These are phyloP conservation scores for Nicotiana attenuata DNA, from an alignment of 257 asterid genomes.

Conservation along the genomic window DNA sequence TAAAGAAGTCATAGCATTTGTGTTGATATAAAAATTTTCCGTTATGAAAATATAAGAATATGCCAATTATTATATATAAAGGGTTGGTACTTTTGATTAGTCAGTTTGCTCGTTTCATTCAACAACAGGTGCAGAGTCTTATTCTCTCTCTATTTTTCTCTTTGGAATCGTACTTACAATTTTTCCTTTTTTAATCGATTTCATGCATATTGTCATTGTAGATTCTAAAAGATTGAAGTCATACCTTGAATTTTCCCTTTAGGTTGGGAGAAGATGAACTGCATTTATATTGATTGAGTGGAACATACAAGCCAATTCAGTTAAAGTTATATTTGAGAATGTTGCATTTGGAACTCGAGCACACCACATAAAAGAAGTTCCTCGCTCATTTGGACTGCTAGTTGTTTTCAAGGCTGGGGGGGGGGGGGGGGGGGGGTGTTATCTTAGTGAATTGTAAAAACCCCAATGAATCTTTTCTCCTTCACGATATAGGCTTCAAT, in stretches of 20 bases:
- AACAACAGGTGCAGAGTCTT: too few relatives aligned
- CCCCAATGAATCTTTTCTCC: conserved; percentile 58
- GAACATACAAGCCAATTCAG: conserved; percentile 52
- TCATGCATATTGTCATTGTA: too few relatives aligned
- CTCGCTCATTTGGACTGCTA: conserved; percentile 65
- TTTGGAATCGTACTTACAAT: too few relatives aligned
- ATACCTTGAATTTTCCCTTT: conserved; percentile 6
- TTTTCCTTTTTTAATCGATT: too few relatives aligned
- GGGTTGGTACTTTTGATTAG: too few relatives aligned
- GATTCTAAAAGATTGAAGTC: too few relatives aligned
- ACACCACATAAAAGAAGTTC: conserved; percentile 83
- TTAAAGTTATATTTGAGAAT: conserved; percentile 56
- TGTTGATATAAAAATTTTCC: too few relatives aligned
- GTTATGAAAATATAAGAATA: too few relatives aligned
- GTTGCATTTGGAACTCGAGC: conserved; percentile 79
- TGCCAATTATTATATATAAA: too few relatives aligned
- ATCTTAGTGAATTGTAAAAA: conserved; percentile 79
- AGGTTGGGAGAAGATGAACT: conserved; percentile 66
- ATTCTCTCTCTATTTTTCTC: too few relatives aligned
- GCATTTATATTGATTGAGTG: conserved; percentile 74
- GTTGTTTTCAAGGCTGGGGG: conserved; percentile 86
- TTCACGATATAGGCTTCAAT: background rate
- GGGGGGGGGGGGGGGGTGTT: conserved; percentile 79
- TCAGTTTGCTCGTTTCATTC: too few relatives aligned
- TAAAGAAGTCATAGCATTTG: too few relatives aligned